Conservation (phyloP, 2,329 filamentous ascomycete species). For the Cladosporium oxysporum region DNA sequence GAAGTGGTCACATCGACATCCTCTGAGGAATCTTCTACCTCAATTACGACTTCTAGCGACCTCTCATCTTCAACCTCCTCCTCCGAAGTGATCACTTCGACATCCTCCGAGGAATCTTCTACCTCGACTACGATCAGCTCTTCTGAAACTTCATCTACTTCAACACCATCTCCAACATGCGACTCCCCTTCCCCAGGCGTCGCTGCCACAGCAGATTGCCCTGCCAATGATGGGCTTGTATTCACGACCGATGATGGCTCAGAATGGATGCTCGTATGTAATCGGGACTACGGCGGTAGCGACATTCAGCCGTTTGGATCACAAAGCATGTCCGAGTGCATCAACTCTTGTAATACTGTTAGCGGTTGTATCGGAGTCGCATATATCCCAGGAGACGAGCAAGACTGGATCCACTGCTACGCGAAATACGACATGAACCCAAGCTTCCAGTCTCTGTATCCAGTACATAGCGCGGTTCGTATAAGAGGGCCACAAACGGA, state of each 20-base stretch:
- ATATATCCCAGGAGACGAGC: not conserved
- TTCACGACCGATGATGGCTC: slow-evolving; percentile 1
- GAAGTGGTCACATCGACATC: not conserved
- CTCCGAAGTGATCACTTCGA: not conserved
- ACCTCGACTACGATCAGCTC: not conserved
- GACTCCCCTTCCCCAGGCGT: not conserved
- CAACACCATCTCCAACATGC: not conserved
- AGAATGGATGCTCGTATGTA: slow-evolving; percentile 3
- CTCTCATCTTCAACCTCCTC: no score
- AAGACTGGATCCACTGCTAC: not conserved
- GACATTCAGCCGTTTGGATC: not conserved
- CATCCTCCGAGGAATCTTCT: not conserved
- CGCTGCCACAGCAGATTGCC: not conserved
- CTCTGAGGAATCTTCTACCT: not conserved
- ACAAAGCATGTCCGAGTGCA: not conserved
- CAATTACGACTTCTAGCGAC: no score
- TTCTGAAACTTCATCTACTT: not conserved
- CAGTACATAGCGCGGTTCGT: not conserved
- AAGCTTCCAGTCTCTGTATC: not conserved
- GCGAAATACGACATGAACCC: not conserved
- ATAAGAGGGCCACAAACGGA: not conserved
- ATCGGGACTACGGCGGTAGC: not conserved
- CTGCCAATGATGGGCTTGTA: not conserved
- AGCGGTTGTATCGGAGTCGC: not conserved
- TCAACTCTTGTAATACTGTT: not conserved